A percentile compares a stretch with the other conserved stretches of the same genome.
These are phyloP conservation scores for Penicillium griseofulvum DNA, from an alignment of 2,329 filamentous ascomycete genomes.

Conservation along the genomic window DNA sequence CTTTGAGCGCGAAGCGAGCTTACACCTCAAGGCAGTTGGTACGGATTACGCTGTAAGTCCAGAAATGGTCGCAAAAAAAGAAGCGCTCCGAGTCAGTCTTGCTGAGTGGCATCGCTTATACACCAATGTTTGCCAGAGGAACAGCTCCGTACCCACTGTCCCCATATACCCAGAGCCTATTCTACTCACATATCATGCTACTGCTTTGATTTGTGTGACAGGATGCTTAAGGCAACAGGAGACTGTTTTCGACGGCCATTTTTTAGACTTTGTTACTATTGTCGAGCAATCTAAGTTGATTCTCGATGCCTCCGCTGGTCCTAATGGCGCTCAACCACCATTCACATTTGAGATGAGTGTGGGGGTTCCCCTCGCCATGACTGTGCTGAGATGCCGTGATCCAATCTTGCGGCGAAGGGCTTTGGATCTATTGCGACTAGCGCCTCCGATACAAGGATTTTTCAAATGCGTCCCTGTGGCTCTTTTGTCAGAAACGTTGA, in stretches of 20 bases:
- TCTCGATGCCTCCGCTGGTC: conserved; percentile 5
- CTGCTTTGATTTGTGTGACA: conserved; percentile 13
- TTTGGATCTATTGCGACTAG: conserved; percentile 17
- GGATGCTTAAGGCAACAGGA: conserved; percentile 15
- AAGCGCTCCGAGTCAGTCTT: conserved; percentile 3
- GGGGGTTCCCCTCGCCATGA: conserved; percentile 22
- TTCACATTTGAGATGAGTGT: conserved; percentile 26
- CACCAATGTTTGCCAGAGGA: conserved; percentile 1
- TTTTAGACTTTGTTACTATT: conserved; percentile 11
- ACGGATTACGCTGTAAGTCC: background rate
- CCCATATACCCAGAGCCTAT: conserved; percentile 5
- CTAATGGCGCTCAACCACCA: conserved; percentile 15
- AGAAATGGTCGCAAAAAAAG: conserved; percentile 5
- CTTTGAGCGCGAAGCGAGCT: conserved; percentile 16
- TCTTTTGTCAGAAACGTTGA: conserved; percentile 17
- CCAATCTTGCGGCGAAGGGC: conserved; percentile 21
- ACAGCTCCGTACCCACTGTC: no score
- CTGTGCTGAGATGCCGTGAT: conserved; percentile 25
- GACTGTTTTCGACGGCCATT: conserved; percentile 16
- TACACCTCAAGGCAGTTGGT: conserved; percentile 3
- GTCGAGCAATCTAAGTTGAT: conserved; percentile 8
- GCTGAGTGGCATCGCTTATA: conserved; percentile 11
- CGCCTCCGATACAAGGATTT: conserved; percentile 25
- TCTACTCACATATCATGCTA: conserved; percentile 8
- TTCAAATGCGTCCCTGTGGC: conserved; percentile 22